Evolutionary conservation across 1,284 basidiomycete species (phyloP).

Genomic region (Exobasidium rhododendri): DNA sequence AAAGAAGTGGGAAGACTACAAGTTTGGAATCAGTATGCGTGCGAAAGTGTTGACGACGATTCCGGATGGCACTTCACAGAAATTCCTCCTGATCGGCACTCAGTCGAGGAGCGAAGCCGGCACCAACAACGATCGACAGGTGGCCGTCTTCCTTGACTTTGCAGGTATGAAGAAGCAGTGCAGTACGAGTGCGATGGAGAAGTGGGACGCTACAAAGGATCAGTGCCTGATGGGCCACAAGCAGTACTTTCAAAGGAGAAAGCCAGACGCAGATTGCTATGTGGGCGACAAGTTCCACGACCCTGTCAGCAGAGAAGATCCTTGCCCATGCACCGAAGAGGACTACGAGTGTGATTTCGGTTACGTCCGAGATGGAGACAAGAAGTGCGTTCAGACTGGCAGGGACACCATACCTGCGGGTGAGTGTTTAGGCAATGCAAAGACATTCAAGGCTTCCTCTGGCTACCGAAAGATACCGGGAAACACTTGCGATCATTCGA

Average conservation of each 20-base stretch:
- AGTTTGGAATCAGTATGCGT: conserved; percentile 71
- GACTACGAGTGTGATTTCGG: conserved; percentile 97
- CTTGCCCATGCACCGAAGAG: conserved; percentile 76
- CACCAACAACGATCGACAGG: conserved; percentile 62
- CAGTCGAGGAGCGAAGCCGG: conserved; percentile 67
- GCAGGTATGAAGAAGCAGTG: conserved; percentile 69
- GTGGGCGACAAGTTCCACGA: conserved; percentile 73
- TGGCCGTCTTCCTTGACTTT: conserved; percentile 80
- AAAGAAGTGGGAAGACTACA: conserved; percentile 70
- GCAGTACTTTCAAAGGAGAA: conserved; percentile 92
- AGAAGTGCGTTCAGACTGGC: conserved; percentile 73
- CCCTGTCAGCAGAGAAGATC: conserved; percentile 66
- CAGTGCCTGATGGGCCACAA: conserved; percentile 89
- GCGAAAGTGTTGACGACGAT: conserved; percentile 79
- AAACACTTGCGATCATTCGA: conserved; percentile 70
- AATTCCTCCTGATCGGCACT: conserved; percentile 83
- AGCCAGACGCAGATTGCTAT: conserved; percentile 78
- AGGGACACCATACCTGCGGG: conserved; percentile 80
- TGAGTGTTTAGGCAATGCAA: conserved; percentile 63
- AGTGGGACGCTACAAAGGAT: conserved; percentile 75
- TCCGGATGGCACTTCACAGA: conserved; percentile 81
- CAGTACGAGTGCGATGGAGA: conserved; percentile 71
- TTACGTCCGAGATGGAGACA: conserved; percentile 68
- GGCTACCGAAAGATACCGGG: conserved; percentile 91
- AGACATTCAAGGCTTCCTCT: conserved; percentile 79